Base-by-base conservation (phyloP, 208 protist species). In the Acanthamoeba healyi region DNA sequence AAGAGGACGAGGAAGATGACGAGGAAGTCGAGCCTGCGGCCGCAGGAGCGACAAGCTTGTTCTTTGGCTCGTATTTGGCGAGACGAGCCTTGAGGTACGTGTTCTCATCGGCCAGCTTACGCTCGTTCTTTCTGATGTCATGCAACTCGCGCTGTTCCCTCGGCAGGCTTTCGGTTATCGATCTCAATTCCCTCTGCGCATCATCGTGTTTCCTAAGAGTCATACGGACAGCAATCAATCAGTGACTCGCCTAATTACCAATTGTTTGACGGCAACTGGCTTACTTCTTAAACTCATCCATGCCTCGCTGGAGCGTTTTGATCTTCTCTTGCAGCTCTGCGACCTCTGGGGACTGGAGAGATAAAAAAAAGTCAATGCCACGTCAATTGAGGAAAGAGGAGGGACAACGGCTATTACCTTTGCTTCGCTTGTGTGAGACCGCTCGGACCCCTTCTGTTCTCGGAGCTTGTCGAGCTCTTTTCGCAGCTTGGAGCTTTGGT, bases 201-300 rank as follows among this genome's bases (percentile, higher is more conserved):
- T 90, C 82, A 7, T 65, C 51, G 32, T 32, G 67, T 65, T 67
- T 65, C 49, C 82, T 90, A 12, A 24, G 40, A 29, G 19, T 6
- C 26, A 34, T 38, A 72, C 12, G 63, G 32, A n/a, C n/a, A n/a
- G n/a, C n/a, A n/a, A n/a, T n/a, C n/a, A n/a, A n/a, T n/a, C n/a
- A n/a, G n/a, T n/a, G n/a, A n/a, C n/a, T n/a, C n/a, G n/a, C n/a
- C n/a, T n/a, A n/a, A n/a, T n/a, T n/a, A n/a, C n/a, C n/a, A n/a
- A n/a, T n/a, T n/a, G n/a, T n/a, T n/a, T n/a, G n/a, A n/a, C n/a
- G n/a, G n/a, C n/a, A n/a, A n/a, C n/a, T n/a, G n/a, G n/a, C n/a
- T n/a, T 84, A 84, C 74, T 84, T 84, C 29, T 46, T 84, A 26
- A 56, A 46, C 6, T 84, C 74, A 26, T 84, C 74, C 24, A 36